Evolutionary conservation across 345 rosid species (phyloP).

Genomic region (Pugionium cornutum): DNA sequence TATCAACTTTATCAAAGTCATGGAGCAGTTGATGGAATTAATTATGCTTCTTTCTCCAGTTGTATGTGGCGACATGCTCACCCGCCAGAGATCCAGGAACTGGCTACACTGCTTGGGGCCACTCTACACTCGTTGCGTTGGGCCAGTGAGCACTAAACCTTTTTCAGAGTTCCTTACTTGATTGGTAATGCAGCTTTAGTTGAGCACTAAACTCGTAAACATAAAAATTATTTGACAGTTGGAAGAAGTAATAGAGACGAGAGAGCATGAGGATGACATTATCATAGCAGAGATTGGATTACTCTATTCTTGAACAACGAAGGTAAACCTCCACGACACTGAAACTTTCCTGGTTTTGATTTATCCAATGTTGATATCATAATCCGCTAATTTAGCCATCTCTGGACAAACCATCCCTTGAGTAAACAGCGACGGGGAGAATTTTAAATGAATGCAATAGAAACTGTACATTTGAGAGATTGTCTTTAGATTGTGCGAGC

Average conservation of each 20-base stretch:
- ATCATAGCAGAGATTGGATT: constrained; percentile 82
- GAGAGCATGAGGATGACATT: constrained; percentile 76
- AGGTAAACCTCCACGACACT: constrained; percentile 47
- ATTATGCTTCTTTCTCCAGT: constrained; percentile 41
- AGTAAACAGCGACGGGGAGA: constrained; percentile 68
- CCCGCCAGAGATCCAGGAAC: constrained; percentile 82
- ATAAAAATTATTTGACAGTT: constrained; percentile 49
- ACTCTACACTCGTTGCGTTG: constrained; percentile 72
- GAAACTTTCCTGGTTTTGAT: background rate
- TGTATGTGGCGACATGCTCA: constrained; percentile 95
- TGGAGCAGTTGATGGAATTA: too few species aligned
- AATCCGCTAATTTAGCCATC: constrained; percentile 4
- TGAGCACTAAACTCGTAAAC: constrained; percentile 2
- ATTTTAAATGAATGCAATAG: constrained; percentile 36
- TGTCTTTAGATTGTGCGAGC: constrained; percentile 13
- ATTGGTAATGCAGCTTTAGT: background rate
- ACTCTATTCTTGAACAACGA: constrained; percentile 68
- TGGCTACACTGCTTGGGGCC: constrained; percentile 95
- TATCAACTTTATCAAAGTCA: too few species aligned
- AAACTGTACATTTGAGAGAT: constrained; percentile 18
- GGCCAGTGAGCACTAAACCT: constrained; percentile 28
- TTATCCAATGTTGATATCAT: background rate
- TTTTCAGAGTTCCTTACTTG: background rate
- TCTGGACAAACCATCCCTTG: constrained; percentile 73
- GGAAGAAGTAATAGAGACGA: constrained; percentile 77